Percentiles rank a stretch among this genome's conserved stretches.
phyloP scores from a whole-genome alignment of 73 alveolate genomes.

The Paramecium caudatum region DNA sequence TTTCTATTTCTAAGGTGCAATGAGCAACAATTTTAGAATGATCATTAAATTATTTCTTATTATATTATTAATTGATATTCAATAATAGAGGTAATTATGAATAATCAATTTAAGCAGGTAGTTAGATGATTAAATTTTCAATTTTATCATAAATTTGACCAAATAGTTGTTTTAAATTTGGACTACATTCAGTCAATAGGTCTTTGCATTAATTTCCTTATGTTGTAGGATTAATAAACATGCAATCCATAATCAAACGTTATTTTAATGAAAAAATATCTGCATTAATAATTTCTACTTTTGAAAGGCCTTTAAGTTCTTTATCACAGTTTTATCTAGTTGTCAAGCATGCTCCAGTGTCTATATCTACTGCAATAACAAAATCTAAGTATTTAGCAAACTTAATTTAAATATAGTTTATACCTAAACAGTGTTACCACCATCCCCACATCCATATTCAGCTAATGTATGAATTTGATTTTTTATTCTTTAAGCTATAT shows the following conservation, averaged over 20 bases:
- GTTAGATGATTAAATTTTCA: conserved; percentile 13
- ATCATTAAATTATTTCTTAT: background rate
- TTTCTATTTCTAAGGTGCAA: conserved; percentile 23
- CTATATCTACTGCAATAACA: conserved; percentile 55
- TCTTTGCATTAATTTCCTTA: conserved; percentile 9
- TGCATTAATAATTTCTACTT: conserved; percentile 2
- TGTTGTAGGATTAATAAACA: conserved; percentile 2
- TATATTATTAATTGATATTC: background rate
- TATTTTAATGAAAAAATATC: background rate
- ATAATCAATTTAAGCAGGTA: conserved; percentile 41
- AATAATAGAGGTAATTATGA: conserved; percentile 4
- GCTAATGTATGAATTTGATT: background rate
- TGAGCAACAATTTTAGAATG: conserved; percentile 6
- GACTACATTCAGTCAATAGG: background rate
- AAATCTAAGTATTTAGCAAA: conserved; percentile 40
- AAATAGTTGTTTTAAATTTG: background rate
- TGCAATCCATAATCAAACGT: background rate
- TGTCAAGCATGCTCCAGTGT: background rate
- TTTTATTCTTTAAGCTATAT: conserved; percentile 27
- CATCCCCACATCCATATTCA: conserved; percentile 61
- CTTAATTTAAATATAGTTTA: background rate
- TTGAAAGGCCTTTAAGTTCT: background rate
- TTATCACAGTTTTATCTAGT: conserved; percentile 36
- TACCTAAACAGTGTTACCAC: conserved; percentile 55
- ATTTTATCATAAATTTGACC: background rate